Percentiles rank a stretch among this genome's conserved stretches.
Evolutionary conservation across 306 rosid species (phyloP).

Genomic region (Vigna trinervia): DNA sequence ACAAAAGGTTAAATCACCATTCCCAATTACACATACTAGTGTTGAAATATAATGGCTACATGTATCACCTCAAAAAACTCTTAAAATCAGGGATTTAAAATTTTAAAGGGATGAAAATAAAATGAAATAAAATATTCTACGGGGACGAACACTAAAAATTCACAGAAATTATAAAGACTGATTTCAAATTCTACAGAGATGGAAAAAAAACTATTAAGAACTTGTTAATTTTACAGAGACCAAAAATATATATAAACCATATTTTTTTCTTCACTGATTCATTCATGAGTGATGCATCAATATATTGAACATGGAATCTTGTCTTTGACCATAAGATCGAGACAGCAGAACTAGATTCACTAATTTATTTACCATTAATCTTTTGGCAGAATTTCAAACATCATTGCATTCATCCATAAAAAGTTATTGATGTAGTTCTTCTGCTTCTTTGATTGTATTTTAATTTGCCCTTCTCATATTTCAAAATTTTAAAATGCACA

Average conservation of each 20-base stretch:
- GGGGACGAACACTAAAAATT: no score
- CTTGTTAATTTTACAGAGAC: no score
- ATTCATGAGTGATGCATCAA: conserved; percentile 24
- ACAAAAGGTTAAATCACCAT: no score
- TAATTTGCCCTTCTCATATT: conserved; percentile 20
- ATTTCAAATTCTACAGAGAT: no score
- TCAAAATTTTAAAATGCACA: conserved; percentile 17
- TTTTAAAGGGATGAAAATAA: no score
- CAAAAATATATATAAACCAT: background rate
- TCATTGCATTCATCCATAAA: background rate
- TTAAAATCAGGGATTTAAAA: no score
- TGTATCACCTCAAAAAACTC: no score
- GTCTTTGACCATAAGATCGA: conserved; percentile 22
- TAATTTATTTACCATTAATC: conserved; percentile 26
- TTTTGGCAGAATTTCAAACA: conserved; percentile 22
- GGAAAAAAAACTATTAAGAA: no score
- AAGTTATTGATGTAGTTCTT: conserved; percentile 21
- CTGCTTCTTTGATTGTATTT: conserved; percentile 11
- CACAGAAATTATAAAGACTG: no score
- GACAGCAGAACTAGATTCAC: conserved; percentile 27
- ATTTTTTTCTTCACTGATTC: background rate
- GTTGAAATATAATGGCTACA: no score
- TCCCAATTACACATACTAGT: no score
- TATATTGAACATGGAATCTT: conserved; percentile 3
- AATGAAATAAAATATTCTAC: no score